A percentile compares a stretch with the other conserved stretches of the same genome.
These are phyloP conservation scores for Sanghuangporus sanghuang DNA, from an alignment of 1,284 basidiomycete genomes.

Conservation along the genomic window DNA sequence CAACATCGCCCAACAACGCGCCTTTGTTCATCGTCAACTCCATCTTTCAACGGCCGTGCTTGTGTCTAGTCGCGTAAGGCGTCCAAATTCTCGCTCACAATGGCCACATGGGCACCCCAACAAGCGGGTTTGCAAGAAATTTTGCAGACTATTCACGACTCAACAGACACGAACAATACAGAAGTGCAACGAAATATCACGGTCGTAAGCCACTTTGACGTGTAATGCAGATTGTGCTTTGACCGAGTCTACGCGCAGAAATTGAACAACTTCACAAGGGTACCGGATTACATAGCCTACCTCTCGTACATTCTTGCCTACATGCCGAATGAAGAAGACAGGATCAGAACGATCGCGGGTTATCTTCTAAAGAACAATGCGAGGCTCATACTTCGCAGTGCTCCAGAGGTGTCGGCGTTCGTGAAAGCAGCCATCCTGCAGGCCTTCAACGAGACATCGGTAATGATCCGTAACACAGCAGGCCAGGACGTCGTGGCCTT, in stretches of 20 bases:
- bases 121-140: slow-evolving; percentile 79
- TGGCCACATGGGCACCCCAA: slow-evolving; percentile 71
- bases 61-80: background rate
- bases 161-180: slow-evolving; percentile 64
- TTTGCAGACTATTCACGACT: slow-evolving; percentile 79
- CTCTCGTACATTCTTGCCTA: slow-evolving; percentile 89
- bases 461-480: slow-evolving; percentile 88
- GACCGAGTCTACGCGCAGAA: slow-evolving; percentile 47
- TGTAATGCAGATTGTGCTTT: slow-evolving; percentile 20
- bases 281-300: slow-evolving; percentile 95
- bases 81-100: slow-evolving; percentile 25
- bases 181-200: slow-evolving; percentile 71
- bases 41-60: background rate
- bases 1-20: background rate
- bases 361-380: slow-evolving; percentile 96
- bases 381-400: slow-evolving; percentile 60
- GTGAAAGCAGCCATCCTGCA: slow-evolving; percentile 80
- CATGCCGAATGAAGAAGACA: slow-evolving; percentile 80
- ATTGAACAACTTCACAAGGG: slow-evolving; percentile 83
- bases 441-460: slow-evolving; percentile 74
- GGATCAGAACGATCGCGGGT: slow-evolving; percentile 92
- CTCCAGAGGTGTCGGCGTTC: slow-evolving; percentile 68
- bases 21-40: background rate
- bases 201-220: slow-evolving; percentile 44
- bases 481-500: slow-evolving; percentile 88